Conservation (phyloP, 257 asterid species). For the Solanum gandarillasii region DNA sequence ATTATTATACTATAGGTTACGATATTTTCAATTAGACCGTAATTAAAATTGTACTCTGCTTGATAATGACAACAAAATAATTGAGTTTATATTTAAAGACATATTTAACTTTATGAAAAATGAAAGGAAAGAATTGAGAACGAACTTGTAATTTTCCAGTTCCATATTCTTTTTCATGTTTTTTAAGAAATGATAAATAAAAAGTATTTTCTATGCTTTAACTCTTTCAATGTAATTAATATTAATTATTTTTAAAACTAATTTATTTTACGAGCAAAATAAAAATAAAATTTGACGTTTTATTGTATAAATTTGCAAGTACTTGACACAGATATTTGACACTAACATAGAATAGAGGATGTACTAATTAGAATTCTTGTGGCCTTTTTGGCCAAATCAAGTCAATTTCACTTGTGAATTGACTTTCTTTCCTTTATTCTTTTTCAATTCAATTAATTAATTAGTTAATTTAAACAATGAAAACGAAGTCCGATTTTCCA, state of each 20-base stretch:
- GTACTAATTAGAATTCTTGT: background rate
- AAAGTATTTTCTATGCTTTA: background rate
- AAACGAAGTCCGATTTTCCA: background rate
- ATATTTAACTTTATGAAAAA: background rate
- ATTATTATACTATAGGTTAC: background rate
- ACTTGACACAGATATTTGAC: background rate
- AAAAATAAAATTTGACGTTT: background rate
- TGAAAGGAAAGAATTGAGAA: background rate
- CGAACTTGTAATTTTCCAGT: background rate
- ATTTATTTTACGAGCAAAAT: background rate
- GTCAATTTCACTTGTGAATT: background rate
- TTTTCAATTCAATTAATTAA: background rate
- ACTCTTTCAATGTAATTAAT: background rate
- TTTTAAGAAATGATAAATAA: background rate
- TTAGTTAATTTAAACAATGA: background rate
- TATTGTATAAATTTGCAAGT: background rate
- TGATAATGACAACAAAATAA: background rate
- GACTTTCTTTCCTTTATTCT: background rate
- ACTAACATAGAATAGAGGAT: background rate
- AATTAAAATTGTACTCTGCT: background rate
- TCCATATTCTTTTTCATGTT: background rate
- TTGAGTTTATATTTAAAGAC: background rate
- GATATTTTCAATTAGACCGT: background rate
- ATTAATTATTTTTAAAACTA: background rate
- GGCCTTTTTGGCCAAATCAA: background rate